A percentile compares a stretch with the other conserved stretches of the same genome.
Evolutionary conservation across 2,329 filamentous ascomycete genomes (phyloP).

Genomic region (Rhinocladiella similis): DNA sequence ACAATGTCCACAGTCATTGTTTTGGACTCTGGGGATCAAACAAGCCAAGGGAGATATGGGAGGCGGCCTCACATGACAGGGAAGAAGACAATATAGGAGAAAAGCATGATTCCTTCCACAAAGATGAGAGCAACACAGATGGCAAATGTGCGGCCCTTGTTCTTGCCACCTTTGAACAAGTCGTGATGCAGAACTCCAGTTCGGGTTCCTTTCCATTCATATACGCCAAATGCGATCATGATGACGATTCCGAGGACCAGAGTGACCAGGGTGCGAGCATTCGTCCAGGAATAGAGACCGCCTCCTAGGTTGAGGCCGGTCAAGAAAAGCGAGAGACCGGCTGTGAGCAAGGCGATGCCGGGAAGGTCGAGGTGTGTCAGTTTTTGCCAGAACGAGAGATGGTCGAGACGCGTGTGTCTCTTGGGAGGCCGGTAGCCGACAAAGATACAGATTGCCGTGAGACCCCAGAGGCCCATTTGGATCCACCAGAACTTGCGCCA

Average conservation of each 20-base stretch:
- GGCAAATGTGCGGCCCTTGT: conserved; percentile 22
- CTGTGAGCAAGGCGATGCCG: conserved; percentile 17
- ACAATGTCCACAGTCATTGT: too few relatives aligned
- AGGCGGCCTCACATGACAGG: conserved; percentile 22
- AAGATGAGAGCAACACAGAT: conserved; percentile 24
- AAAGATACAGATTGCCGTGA: conserved; percentile 23
- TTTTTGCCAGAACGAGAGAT: conserved; percentile 25
- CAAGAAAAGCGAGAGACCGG: conserved; percentile 22
- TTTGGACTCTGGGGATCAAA: too few relatives aligned
- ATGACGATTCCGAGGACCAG: conserved; percentile 20
- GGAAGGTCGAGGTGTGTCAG: conserved; percentile 22
- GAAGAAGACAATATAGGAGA: conserved; percentile 27
- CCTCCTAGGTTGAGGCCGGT: conserved; percentile 25
- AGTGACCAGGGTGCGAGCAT: conserved; percentile 15
- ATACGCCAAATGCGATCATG: conserved; percentile 23
- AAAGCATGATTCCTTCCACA: conserved; percentile 25
- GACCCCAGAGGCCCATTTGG: conserved; percentile 24
- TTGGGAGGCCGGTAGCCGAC: conserved; percentile 25
- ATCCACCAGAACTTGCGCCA: conserved; percentile 29
- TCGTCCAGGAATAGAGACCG: conserved; percentile 23
- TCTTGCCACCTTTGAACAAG: conserved; percentile 19
- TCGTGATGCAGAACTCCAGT: conserved; percentile 25
- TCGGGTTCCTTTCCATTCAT: conserved; percentile 25
- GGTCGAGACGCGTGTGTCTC: conserved; percentile 23
- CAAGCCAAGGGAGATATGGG: too few relatives aligned